Evolutionary conservation across 164 flowering plant species (phyloP), one percentile per base, ranked within the genome.

Genomic region (Chimonanthus praecox): DNA sequence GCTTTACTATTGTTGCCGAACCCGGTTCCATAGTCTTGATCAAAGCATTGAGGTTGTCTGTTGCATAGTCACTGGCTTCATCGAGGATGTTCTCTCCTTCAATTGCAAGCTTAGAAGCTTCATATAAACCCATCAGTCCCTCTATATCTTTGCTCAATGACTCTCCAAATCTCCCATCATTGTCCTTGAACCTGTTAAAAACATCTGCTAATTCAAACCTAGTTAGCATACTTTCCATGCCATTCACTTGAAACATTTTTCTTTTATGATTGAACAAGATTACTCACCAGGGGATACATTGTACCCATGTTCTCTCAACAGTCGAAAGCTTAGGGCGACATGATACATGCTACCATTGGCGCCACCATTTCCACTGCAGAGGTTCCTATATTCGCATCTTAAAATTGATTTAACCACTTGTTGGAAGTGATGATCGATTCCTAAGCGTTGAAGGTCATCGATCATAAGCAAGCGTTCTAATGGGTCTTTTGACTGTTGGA

Each of bases 151-250:
- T 49, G 0, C 43, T 58, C 47, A 76, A 20, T 16, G 33, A 11
- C 13, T 13, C 6, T 58, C 58, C 66, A 46, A 85, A 80, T 3
- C 64, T 79, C 49, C 81, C 83, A 3, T 83, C 69, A 4, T 73
- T 46, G 74, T 77, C 82, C 73, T 33, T 80, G 78, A 82, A 86
- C 13, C 33, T 75, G 21, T 54, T 62, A 66, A 84, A 84, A 13
- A 78, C 70, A 72, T 82, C 84, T 81, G 72, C 11, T 54, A 3
- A 33, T n/a, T 11, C 60, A 54, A 13, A 54, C 11, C 11, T 9
- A 54, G 60, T 54, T 54, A 54, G 60, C 5, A 54, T 54, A 6
- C 60, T n/a, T 54, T 54, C 60, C 33, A 33, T 33, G 33, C 1
- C 33, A 33, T 33, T 33, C 33, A 33, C 33, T 33, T 1, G 33